Evolutionary conservation across 495 filamentous ascomycete species (phyloP), one percentile per base, ranked within the genome.

Genomic region (Sabuloglossum arenarium): DNA sequence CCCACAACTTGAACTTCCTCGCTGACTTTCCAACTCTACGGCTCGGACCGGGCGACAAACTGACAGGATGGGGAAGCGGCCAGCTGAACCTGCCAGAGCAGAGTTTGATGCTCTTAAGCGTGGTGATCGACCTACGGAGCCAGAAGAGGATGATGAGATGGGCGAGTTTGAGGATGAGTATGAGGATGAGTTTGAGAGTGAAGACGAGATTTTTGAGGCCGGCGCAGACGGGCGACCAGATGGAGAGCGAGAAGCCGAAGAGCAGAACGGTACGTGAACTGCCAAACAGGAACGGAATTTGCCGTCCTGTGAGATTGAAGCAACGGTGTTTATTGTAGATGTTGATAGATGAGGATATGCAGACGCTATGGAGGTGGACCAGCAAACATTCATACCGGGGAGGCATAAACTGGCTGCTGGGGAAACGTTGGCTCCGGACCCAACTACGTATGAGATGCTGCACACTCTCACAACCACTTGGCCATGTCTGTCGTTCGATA

Each of bases 401-500:
- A 77, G 91, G 59, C 81, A 87, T 62, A 85, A 86, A 68, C 76
- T 96, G 55, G 82, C 81, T 54, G 80, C 86, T 32, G 90, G 86
- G 58, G 86, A 98, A 72, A 91, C 86, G 9, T 75, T 98, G 28
- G 77, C 86, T 11, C 89, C 91, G 14, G 91, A 98, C 68, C 72
- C 82, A 37, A 87, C 84, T 6, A 88, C 91, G 1, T 98, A 98
- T 70, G 80, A 94, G 62, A 91, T 98, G 88, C 80, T 97, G 31
- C 91, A 98, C 71, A 84, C 80, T 46, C 74, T 97, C 46, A 89
- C 82, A 67, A 82, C 88, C 16, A 84, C 86, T 0, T 98, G 91
- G 91, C 91, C 91, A 5, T 98, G 91, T 61, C 78, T 98, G 9
- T 95, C 89, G 11, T 94, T 95, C 67, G 90, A 96, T 63, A 86